Conservation (phyloP, 352 stramenopile species). For the Phytophthora uliginosa region DNA sequence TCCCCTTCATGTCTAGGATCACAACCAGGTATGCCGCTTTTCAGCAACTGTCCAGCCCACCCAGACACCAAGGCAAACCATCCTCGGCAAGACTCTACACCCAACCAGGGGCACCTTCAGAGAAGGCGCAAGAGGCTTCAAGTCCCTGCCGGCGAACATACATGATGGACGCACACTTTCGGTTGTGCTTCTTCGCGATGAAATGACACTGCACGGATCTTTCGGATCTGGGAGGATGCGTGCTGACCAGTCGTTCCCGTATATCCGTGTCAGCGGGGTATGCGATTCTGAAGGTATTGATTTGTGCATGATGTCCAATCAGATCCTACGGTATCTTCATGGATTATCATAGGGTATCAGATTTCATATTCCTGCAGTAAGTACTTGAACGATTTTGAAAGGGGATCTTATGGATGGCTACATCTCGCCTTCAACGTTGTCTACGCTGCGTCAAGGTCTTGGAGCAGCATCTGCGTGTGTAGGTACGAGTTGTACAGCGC, state of each 20-base stretch:
- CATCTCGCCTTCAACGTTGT: constrained; percentile 19
- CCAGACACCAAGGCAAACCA: constrained; percentile 8
- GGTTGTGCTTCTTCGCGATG: neutral
- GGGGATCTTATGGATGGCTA: constrained; percentile 29
- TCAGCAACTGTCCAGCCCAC: constrained; percentile 37
- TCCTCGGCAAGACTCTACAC: constrained; percentile 38
- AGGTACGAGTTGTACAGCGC: constrained; percentile 50
- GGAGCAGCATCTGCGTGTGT: constrained; percentile 46
- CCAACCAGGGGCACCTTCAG: constrained; percentile 31
- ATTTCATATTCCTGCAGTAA: neutral
- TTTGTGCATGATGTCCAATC: too few relatives aligned
- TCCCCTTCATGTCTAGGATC: constrained; percentile 4
- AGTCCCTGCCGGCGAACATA: constrained; percentile 10
- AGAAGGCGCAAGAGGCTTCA: constrained; percentile 25
- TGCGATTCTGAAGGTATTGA: neutral
- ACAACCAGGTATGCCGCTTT: constrained; percentile 35
- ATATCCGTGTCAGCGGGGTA: neutral
- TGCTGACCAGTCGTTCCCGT: constrained; percentile 23
- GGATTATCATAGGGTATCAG: neutral
- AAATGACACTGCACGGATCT: neutral
- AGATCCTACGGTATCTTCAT: too few relatives aligned
- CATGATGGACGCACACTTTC: neutral
- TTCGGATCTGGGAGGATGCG: neutral
- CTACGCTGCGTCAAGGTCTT: constrained; percentile 17
- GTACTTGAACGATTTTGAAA: constrained; percentile 20